Evolutionary conservation across 108 stramenopile genomes (phyloP).

Genomic region (Fragilariopsis cylindrus): DNA sequence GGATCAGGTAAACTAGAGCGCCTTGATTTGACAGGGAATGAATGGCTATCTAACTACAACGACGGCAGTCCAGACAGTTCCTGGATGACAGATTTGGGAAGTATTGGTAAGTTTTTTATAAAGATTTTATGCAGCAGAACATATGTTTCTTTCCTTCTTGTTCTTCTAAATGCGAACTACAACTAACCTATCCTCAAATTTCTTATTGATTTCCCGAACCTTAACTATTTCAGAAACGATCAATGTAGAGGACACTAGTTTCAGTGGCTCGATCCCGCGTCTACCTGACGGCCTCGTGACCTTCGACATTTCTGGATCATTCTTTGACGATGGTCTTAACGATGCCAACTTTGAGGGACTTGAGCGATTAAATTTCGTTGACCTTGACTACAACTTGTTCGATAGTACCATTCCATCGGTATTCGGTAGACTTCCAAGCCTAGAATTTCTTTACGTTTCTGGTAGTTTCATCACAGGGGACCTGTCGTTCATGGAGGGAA

Average conservation of each 20-base stretch:
- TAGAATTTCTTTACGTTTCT: slow-evolving; percentile 34
- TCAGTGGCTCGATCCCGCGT: slow-evolving; percentile 25
- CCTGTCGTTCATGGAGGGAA: slow-evolving; percentile 32
- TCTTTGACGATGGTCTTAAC: slow-evolving; percentile 20
- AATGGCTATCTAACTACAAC: slow-evolving; percentile 11
- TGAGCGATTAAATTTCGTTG: slow-evolving; percentile 14
- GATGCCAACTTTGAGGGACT: slow-evolving; percentile 15
- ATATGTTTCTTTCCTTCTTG: neutral
- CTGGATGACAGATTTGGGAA: slow-evolving; percentile 30
- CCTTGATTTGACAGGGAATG: slow-evolving; percentile 29
- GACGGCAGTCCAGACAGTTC: slow-evolving; percentile 8
- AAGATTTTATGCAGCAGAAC: neutral
- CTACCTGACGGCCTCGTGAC: slow-evolving; percentile 23
- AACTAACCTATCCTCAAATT: neutral
- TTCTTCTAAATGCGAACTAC: too few relatives aligned
- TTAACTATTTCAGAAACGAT: neutral
- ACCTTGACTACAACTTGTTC: slow-evolving; percentile 33
- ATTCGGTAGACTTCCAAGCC: slow-evolving; percentile 21
- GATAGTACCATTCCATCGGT: slow-evolving; percentile 33
- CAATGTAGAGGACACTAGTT: slow-evolving; percentile 20
- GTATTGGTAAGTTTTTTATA: slow-evolving; percentile 31
- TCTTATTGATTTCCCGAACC: neutral
- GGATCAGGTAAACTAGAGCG: slow-evolving; percentile 34
- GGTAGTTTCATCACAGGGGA: slow-evolving; percentile 33
- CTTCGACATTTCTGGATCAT: slow-evolving; percentile 23